A percentile compares a stretch with the other conserved stretches of the same genome.
These are phyloP conservation scores for Euphorbia tirucalli DNA, from an alignment of 345 rosid genomes.

Conservation along the genomic window DNA sequence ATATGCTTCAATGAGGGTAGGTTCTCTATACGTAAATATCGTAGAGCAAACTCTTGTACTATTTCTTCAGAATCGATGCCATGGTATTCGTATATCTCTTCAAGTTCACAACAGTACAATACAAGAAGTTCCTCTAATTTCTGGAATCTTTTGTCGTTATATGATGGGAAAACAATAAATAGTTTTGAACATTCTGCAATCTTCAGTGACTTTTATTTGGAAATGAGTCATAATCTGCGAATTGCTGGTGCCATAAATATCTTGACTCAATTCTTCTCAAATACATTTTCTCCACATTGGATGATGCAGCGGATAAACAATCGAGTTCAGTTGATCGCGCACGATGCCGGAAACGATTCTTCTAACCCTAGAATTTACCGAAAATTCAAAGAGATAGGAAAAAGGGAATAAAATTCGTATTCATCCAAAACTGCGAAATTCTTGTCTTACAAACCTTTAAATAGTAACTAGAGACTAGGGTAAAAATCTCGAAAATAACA, in stretches of 20 bases:
- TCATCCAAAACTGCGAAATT: no score
- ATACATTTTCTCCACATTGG: conserved; percentile 8
- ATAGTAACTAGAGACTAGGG: no score
- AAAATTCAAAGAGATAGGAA: no score
- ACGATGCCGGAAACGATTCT: no score
- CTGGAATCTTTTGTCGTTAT: background rate
- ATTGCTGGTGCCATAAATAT: conserved; percentile 6
- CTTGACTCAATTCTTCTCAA: background rate
- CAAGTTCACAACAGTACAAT: background rate
- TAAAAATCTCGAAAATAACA: no score
- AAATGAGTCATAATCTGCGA: background rate
- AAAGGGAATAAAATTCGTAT: no score
- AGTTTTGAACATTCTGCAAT: background rate
- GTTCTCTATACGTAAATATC: accelerated
- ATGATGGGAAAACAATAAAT: conserved; percentile 1
- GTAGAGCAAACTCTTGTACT: background rate
- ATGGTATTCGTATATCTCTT: conserved; percentile 9
- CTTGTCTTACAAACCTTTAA: no score
- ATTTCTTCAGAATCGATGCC: background rate
- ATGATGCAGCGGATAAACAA: background rate
- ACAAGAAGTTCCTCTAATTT: background rate
- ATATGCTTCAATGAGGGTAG: background rate
- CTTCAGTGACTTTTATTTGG: background rate
- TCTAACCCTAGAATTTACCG: no score
- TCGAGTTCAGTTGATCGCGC: no score